These are phyloP conservation scores for Hirsutella rhossiliensis DNA, from an alignment of 2,329 filamentous ascomycete species.

Conservation along the genomic window DNA sequence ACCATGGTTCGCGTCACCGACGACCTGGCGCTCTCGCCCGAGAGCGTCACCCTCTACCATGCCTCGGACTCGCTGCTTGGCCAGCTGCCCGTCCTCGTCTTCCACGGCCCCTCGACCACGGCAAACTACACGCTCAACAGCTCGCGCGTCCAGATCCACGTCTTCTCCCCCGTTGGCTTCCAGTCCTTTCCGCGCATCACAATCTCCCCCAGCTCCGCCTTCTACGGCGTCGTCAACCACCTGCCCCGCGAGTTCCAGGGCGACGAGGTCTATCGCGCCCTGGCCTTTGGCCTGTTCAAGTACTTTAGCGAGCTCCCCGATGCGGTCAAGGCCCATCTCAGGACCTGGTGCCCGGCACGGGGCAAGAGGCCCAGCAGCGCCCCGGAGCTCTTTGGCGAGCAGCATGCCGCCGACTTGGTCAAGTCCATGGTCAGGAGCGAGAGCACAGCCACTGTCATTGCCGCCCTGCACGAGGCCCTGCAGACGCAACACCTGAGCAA, in stretches of 20 bases:
- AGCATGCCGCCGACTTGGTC: conserved; percentile 85
- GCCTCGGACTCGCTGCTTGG: conserved; percentile 74
- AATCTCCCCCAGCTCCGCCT: conserved; percentile 81
- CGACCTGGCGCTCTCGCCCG: conserved; percentile 66
- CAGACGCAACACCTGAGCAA: conserved; percentile 74
- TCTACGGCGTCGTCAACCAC: conserved; percentile 82
- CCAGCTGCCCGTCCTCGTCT: conserved; percentile 73
- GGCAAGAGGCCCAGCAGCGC: conserved; percentile 50
- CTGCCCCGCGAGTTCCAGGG: conserved; percentile 90
- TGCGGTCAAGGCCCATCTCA: conserved; percentile 60
- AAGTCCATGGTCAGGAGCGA: conserved; percentile 75
- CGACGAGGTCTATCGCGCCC: conserved; percentile 80
- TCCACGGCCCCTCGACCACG: conserved; percentile 84
- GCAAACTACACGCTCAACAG: conserved; percentile 78
- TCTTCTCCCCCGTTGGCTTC: conserved; percentile 81
- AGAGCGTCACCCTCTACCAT: conserved; percentile 79
- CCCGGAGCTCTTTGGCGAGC: conserved; percentile 69
- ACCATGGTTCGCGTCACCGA: conserved; percentile 76
- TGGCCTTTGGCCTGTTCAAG: conserved; percentile 87
- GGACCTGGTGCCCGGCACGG: conserved; percentile 41
- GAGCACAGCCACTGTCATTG: conserved; percentile 59
- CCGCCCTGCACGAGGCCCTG: conserved; percentile 61
- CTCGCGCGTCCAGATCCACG: conserved; percentile 87
- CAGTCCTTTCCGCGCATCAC: conserved; percentile 85
- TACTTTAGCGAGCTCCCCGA: conserved; percentile 85